Percentiles rank a stretch among this genome's conserved stretches.
Conservation (phyloP, 345 rosid genomes). For the Pistacia integerrima region DNA sequence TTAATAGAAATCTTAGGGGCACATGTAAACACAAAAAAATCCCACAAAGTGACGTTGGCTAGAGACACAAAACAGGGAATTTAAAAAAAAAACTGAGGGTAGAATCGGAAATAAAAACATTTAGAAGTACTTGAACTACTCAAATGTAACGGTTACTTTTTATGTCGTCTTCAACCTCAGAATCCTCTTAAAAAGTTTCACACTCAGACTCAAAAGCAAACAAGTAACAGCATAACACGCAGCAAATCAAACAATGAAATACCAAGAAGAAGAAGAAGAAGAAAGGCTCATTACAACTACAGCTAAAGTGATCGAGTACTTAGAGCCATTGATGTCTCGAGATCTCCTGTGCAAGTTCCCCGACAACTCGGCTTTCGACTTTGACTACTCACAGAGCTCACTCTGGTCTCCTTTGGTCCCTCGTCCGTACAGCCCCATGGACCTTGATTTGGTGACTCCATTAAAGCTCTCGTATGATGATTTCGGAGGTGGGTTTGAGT, state of each 20-base stretch:
- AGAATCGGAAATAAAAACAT: not conserved
- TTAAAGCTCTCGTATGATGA: conserved; percentile 31
- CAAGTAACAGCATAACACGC: no score
- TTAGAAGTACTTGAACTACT: not conserved
- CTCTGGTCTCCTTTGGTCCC: conserved; percentile 91
- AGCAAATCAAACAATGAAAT: not conserved
- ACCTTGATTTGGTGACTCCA: conserved; percentile 38
- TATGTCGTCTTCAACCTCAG: not conserved
- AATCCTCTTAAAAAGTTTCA: not conserved
- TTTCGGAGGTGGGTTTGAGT: conserved; percentile 36
- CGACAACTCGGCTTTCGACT: conserved; percentile 70
- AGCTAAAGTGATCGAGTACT: conserved; percentile 76
- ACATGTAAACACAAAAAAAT: no score
- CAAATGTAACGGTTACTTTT: not conserved
- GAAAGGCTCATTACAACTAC: conserved; percentile 35
- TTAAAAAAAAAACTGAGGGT: not conserved
- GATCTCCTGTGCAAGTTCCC: conserved; percentile 88
- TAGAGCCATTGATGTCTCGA: conserved; percentile 65
- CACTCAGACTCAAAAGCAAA: not conserved
- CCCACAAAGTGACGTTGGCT: not conserved
- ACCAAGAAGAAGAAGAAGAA: conserved; percentile 39
- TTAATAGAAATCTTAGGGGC: no score
- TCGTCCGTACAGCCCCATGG: conserved; percentile 47
- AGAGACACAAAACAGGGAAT: not conserved
- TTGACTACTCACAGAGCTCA: conserved; percentile 81